Percentiles rank a stretch among this genome's conserved stretches.
Conservation (phyloP, 768 basidiomycete genomes). For the Calocera viscosa region DNA sequence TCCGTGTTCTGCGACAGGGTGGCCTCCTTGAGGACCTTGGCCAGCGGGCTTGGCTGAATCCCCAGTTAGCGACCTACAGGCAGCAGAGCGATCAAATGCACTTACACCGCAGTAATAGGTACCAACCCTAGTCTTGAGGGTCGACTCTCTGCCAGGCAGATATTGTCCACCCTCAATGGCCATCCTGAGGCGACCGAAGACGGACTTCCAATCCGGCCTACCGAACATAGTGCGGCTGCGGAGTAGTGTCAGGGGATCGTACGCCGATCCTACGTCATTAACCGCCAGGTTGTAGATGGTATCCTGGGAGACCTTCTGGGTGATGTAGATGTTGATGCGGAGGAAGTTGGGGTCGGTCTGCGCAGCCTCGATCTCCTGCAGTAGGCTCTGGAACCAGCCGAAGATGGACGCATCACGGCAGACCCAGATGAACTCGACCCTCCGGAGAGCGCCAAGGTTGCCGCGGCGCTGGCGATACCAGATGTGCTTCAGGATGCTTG, state of each 20-base stretch:
- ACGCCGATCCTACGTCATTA: conserved; percentile 72
- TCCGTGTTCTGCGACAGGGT: conserved; percentile 42
- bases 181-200: conserved; percentile 60
- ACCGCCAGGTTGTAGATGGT: conserved; percentile 88
- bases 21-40: conserved; percentile 64
- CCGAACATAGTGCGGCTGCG: conserved; percentile 84
- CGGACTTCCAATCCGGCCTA: conserved; percentile 76
- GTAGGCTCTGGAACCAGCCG: conserved; percentile 87
- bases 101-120: conserved; percentile 74
- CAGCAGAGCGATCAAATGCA: conserved; percentile 1
- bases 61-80: neutral
- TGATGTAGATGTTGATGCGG: conserved; percentile 82
- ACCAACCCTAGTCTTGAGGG: conserved; percentile 71
- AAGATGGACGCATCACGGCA: conserved; percentile 93
- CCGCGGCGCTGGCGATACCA: conserved; percentile 83
- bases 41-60: conserved; percentile 45
- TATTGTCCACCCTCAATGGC: conserved; percentile 76
- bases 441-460: conserved; percentile 62
- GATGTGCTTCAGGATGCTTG: conserved; percentile 87
- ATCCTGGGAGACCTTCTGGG: conserved; percentile 71
- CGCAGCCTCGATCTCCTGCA: conserved; percentile 77
- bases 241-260: conserved; percentile 80
- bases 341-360: conserved; percentile 88
- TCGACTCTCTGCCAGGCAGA: conserved; percentile 61
- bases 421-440: conserved; percentile 92